Percentiles rank a stretch among this genome's conserved stretches.
Evolutionary conservation across 2,329 filamentous ascomycete genomes (phyloP).

Genomic region (Cyclaneusma minus): DNA sequence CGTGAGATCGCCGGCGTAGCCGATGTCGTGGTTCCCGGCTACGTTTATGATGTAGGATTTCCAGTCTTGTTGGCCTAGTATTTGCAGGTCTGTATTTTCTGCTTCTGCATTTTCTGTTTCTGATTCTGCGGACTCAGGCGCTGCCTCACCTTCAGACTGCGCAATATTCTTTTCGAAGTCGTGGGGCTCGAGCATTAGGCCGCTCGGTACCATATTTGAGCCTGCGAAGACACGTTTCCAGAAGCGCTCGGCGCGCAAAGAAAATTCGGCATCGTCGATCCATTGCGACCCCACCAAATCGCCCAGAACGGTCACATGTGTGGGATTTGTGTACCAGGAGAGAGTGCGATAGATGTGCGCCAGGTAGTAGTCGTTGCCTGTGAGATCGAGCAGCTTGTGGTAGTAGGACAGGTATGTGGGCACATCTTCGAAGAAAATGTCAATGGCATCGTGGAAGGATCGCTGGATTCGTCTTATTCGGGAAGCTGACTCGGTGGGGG

Average conservation of each 20-base stretch:
- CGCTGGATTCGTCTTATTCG: slow-evolving; percentile 36
- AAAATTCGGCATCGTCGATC: slow-evolving; percentile 78
- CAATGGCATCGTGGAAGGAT: slow-evolving; percentile 40
- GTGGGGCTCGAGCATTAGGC: no score
- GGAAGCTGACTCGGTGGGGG: slow-evolving; percentile 29
- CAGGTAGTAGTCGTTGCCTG: slow-evolving; percentile 90
- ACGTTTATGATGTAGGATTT: slow-evolving; percentile 84
- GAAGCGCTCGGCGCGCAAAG: slow-evolving; percentile 53
- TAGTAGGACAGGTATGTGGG: slow-evolving; percentile 48
- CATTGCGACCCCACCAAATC: slow-evolving; percentile 92
- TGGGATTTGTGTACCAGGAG: slow-evolving; percentile 71
- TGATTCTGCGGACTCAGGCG: no score
- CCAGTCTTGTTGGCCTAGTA: no score
- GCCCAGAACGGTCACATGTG: slow-evolving; percentile 77
- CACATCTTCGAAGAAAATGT: slow-evolving; percentile 52
- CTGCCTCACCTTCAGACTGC: no score
- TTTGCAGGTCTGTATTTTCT: no score
- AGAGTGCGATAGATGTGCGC: slow-evolving; percentile 80
- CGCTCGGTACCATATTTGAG: slow-evolving; percentile 44
- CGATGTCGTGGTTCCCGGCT: slow-evolving; percentile 90
- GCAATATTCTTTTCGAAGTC: no score
- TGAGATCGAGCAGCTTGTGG: slow-evolving; percentile 72
- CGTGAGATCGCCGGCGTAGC: slow-evolving; percentile 85
- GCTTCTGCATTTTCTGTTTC: no score
- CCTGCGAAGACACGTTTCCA: slow-evolving; percentile 70